Base-by-base conservation (phyloP, 2,329 filamentous ascomycete species). In the Xenoacremonium recifei region DNA sequence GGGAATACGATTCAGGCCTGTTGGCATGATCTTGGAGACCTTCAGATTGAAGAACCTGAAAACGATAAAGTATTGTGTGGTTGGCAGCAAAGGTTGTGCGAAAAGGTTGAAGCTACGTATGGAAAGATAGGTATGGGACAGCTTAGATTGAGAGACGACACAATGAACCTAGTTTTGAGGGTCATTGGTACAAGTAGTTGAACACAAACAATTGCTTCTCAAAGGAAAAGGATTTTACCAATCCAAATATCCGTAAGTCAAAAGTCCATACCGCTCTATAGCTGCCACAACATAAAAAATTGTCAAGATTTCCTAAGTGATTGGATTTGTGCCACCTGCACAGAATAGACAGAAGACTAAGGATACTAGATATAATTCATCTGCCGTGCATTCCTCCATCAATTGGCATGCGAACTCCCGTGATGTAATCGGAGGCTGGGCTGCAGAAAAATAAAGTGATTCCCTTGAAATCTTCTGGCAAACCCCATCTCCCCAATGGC, bases 401-500 rank as follows among this genome's bases (percentile, higher is more conserved):
- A 11, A 40, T 17, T 4, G 38, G 38, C 38, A 40, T 40, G 20
- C 38, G 19, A 13, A 40, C 30, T 13, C 38, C 38, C 4, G 38
- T 40, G n/a, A 40, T 40, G 17, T 40, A 40, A 16, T 40, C 38
- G 10, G 38, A 40, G 5, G 38, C 38, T 5, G 38, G 30, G 18
- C 38, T 40, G 20, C 31, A 40, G 16, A 40, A 40, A 21, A 40
- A 40, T 15, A 40, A 27, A 12, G 38, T 35, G 15, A 40, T 40
- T 6, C 38, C 38, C 17, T 40, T 40, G 6, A 40, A 25, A 19
- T 40, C 38, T 6, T 40, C 38, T 9, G 38, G 38, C 3, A 29
- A 5, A 12, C 29, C 38, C 38, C 38, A 40, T 17, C 38, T 33
- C 13, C 31, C 31, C 38, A 40, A 35, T 11, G 38, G 38, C 5